phyloP scores from a whole-genome alignment of 768 basidiomycete species.

The Terana coerulea region DNA sequence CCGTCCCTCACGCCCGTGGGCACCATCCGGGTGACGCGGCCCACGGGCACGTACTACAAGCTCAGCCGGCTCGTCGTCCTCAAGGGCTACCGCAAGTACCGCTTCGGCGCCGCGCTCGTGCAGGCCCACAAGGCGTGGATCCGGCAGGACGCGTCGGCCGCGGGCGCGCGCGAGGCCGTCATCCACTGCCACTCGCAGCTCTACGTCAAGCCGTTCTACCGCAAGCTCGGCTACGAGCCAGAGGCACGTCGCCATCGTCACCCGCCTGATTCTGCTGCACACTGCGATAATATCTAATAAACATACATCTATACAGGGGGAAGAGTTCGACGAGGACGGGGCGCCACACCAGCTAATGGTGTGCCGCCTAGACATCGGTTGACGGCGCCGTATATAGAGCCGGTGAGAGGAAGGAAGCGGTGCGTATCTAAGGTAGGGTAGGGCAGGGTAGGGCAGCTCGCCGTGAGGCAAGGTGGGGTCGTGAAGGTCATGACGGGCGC shows the following conservation, averaged over 20 bases:
- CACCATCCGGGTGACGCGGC: slow-evolving; percentile 55
- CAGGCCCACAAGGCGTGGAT: slow-evolving; percentile 59
- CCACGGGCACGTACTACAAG: slow-evolving; percentile 52
- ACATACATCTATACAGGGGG: slow-evolving; percentile 42
- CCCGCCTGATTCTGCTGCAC: neutral
- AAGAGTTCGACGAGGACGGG: slow-evolving; percentile 77
- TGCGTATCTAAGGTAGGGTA: neutral
- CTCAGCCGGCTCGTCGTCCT: slow-evolving; percentile 69
- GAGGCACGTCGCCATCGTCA: slow-evolving; percentile 52
- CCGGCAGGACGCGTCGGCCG: slow-evolving; percentile 36
- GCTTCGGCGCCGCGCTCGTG: slow-evolving; percentile 67
- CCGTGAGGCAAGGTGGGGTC: neutral
- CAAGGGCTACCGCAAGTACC: slow-evolving; percentile 56
- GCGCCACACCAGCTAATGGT: slow-evolving; percentile 87
- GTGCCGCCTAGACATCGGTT: slow-evolving; percentile 39
- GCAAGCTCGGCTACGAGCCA: slow-evolving; percentile 63
- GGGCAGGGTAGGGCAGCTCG: neutral
- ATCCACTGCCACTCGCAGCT: slow-evolving; percentile 65
- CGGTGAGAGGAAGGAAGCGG: neutral
- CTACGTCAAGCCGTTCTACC: slow-evolving; percentile 68
- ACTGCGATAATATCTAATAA: slow-evolving; percentile 6
- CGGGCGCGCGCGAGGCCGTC: slow-evolving; percentile 21
- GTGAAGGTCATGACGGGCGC: slow-evolving; percentile 1
- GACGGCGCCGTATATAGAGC: slow-evolving; percentile 5
- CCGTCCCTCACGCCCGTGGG: slow-evolving; percentile 63